Conservation (phyloP, 192 early-diverging fungal genomes). For the Gamsiella multidivaricata region DNA sequence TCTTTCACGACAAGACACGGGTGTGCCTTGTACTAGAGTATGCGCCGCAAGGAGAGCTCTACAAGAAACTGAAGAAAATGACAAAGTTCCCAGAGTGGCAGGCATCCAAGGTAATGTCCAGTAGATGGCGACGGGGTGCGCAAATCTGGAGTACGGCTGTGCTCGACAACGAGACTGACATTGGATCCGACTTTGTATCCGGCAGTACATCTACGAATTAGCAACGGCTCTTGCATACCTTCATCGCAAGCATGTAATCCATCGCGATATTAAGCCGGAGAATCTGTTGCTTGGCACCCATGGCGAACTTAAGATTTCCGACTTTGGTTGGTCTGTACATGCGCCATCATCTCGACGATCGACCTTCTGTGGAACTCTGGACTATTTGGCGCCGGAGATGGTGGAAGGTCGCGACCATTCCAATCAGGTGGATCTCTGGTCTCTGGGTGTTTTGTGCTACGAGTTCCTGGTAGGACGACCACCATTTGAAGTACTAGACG, state of each 20-base stretch:
- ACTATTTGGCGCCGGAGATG: conserved; percentile 97
- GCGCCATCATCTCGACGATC: conserved; percentile 80
- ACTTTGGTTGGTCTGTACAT: conserved; percentile 98
- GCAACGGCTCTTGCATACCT: conserved; percentile 86
- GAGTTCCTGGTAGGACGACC: conserved; percentile 94
- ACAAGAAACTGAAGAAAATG: conserved; percentile 80
- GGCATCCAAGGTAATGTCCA: conserved; percentile 83
- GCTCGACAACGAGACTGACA: too few species aligned
- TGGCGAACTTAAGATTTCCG: conserved; percentile 93
- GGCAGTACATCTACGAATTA: conserved; percentile 90
- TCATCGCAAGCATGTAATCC: conserved; percentile 92
- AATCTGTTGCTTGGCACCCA: conserved; percentile 88
- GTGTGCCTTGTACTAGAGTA: conserved; percentile 96
- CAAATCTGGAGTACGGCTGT: too few species aligned
- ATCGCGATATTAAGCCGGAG: conserved; percentile 97
- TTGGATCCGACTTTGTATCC: neutral
- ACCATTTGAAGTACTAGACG: conserved; percentile 81
- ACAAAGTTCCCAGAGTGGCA: conserved; percentile 77
- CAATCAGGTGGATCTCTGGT: conserved; percentile 90
- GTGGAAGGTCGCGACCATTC: conserved; percentile 87
- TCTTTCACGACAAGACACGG: conserved; percentile 94
- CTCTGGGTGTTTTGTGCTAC: conserved; percentile 90
- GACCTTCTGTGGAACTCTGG: conserved; percentile 94
- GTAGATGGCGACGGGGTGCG: too few species aligned
- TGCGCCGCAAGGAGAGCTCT: conserved; percentile 94